Evolutionary conservation across 805 yeast species (phyloP).

Genomic region (Wickerhamomyces sydowiorum): DNA sequence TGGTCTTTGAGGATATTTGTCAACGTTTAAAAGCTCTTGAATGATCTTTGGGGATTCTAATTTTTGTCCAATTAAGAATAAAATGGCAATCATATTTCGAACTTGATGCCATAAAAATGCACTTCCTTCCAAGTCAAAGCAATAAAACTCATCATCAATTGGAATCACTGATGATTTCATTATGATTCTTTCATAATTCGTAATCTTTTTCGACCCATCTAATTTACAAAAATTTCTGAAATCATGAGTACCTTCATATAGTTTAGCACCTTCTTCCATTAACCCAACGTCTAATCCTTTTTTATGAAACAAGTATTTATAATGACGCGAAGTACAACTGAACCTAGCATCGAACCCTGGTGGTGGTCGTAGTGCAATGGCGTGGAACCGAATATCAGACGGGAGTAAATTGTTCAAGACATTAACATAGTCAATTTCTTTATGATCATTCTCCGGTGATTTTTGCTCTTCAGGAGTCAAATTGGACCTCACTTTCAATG

Average conservation of each 20-base stretch:
- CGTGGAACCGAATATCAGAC: slow-evolving; percentile 73
- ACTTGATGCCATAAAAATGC: slow-evolving; percentile 99
- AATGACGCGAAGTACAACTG: slow-evolving; percentile 82
- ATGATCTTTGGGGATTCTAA: slow-evolving; percentile 60
- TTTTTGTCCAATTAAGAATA: slow-evolving; percentile 76
- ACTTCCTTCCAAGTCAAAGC: slow-evolving; percentile 74
- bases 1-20: slow-evolving; percentile 61
- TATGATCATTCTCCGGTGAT: slow-evolving; percentile 48
- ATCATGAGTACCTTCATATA: slow-evolving; percentile 73
- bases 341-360: slow-evolving; percentile 83
- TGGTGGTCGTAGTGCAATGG: slow-evolving; percentile 81
- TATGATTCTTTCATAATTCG: slow-evolving; percentile 67
- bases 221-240: slow-evolving; percentile 92
- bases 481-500: slow-evolving; percentile 68
- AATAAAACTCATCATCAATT: slow-evolving; percentile 41
- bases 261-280: slow-evolving; percentile 65
- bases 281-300: slow-evolving; percentile 47
- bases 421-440: slow-evolving; percentile 72
- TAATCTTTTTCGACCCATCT: slow-evolving; percentile 90
- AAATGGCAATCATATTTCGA: slow-evolving; percentile 84
- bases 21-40: slow-evolving; percentile 50
- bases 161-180: slow-evolving; percentile 42
- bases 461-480: slow-evolving; percentile 57
- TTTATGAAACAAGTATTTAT: slow-evolving; percentile 71
- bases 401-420: slow-evolving; percentile 78